These are phyloP conservation scores for Curvularia hawaiiensis DNA, from an alignment of 2,329 filamentous ascomycete species.

Conservation along the genomic window DNA sequence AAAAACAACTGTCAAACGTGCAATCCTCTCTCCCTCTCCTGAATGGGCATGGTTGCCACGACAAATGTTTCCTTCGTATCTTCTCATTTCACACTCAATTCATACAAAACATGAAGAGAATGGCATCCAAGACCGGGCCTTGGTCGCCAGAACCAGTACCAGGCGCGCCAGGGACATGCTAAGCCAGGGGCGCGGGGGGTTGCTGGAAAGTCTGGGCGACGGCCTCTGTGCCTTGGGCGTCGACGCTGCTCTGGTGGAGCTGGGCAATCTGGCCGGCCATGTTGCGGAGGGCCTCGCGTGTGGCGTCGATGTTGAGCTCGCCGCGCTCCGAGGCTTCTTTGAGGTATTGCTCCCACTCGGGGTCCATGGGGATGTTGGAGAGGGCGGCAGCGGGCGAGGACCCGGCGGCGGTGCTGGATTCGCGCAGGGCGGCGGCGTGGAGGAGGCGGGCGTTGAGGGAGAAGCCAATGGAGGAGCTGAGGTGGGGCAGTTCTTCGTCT, in stretches of 20 bases:
- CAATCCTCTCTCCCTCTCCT: background rate
- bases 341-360: slow-evolving; percentile 76
- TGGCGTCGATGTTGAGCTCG: slow-evolving; percentile 44
- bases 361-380: slow-evolving; percentile 66
- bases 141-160: background rate
- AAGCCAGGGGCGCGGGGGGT: slow-evolving; percentile 32
- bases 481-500: slow-evolving; percentile 13
- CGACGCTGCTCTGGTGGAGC: slow-evolving; percentile 24
- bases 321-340: slow-evolving; percentile 72
- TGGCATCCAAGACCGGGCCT: background rate
- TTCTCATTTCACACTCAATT: background rate
- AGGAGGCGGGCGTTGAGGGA: slow-evolving; percentile 66
- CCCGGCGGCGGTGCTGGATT: slow-evolving; percentile 48
- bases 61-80: background rate
- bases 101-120: background rate
- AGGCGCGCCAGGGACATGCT: background rate
- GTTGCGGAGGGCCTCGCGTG: slow-evolving; percentile 36
- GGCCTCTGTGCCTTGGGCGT: slow-evolving; percentile 17
- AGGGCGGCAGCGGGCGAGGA: slow-evolving; percentile 48
- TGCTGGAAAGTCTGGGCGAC: slow-evolving; percentile 15
- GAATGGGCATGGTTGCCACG: background rate
- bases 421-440: slow-evolving; percentile 66
- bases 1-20: background rate
- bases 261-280: slow-evolving; percentile 40
- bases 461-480: slow-evolving; percentile 62